Percentiles rank a stretch among this genome's conserved stretches.
phyloP scores from a whole-genome alignment of 768 basidiomycete genomes.

The Austroboletus eburneus region DNA sequence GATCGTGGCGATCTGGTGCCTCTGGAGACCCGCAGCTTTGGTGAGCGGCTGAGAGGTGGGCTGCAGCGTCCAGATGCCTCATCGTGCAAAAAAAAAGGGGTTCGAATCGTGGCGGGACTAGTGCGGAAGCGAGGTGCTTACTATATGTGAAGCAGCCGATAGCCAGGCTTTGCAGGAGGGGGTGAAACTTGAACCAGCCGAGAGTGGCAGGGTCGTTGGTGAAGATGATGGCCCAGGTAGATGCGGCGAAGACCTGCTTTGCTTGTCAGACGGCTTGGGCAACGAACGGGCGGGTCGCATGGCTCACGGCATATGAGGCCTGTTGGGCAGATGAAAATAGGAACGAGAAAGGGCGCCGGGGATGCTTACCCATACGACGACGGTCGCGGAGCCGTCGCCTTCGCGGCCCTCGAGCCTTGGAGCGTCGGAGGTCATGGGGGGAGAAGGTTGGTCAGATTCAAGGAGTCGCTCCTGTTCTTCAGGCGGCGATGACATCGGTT shows the following conservation, averaged over 20 bases:
- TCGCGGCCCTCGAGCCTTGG: slow-evolving; percentile 35
- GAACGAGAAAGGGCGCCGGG: not conserved
- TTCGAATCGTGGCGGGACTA: not conserved
- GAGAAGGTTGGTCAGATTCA: not conserved
- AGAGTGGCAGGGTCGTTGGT: slow-evolving; percentile 40
- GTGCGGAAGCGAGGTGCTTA: slow-evolving; percentile 29
- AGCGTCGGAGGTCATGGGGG: slow-evolving; percentile 24
- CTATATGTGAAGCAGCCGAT: slow-evolving; percentile 60
- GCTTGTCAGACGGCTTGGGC: no score
- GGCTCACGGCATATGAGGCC: slow-evolving; percentile 20
- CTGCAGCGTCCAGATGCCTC: slow-evolving; percentile 74
- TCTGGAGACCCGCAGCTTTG: slow-evolving; percentile 60
- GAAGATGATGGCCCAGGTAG: slow-evolving; percentile 46
- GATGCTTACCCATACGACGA: slow-evolving; percentile 37
- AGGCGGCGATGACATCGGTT: slow-evolving; percentile 2
- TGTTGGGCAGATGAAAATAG: not conserved
- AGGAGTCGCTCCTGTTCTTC: slow-evolving; percentile 17
- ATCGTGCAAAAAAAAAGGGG: not conserved
- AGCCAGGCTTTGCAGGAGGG: slow-evolving; percentile 55
- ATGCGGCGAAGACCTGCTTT: slow-evolving; percentile 38
- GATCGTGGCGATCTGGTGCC: slow-evolving; percentile 66
- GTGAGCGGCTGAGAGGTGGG: slow-evolving; percentile 63
- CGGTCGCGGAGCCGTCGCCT: slow-evolving; percentile 35
- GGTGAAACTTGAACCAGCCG: slow-evolving; percentile 68
- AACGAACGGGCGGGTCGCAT: not conserved